These are phyloP conservation scores for Codiaeum variegatum DNA, from an alignment of 441 rosid genomes.

Conservation along the genomic window DNA sequence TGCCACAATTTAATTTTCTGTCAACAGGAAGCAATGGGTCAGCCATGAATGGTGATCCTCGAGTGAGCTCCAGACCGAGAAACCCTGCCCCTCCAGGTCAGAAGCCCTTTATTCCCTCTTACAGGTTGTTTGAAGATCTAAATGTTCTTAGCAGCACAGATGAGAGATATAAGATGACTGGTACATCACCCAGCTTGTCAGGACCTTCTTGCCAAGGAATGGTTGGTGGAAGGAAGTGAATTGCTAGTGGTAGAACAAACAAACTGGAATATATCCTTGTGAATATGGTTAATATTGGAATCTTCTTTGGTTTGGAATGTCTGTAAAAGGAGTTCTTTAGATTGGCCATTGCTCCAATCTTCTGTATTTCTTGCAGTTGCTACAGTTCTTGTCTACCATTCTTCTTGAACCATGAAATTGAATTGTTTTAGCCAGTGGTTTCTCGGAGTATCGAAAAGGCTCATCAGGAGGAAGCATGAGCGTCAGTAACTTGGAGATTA, in stretches of 20 bases:
- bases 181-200: conserved; percentile 34
- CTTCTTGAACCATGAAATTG: background rate
- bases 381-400: conserved; percentile 2
- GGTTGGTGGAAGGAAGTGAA: conserved; percentile 71
- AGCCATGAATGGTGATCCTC: conserved; percentile 34
- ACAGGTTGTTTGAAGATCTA: conserved; percentile 86
- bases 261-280: conserved; percentile 29
- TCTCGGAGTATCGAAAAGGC: background rate
- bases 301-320: conserved; percentile 17
- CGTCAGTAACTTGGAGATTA: background rate
- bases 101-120: conserved; percentile 85
- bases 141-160: conserved; percentile 73
- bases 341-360: conserved; percentile 4
- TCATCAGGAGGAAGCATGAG: background rate
- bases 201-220: conserved; percentile 57
- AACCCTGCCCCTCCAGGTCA: conserved; percentile 39
- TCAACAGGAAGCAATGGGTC: conserved; percentile 41
- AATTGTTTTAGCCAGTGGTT: background rate
- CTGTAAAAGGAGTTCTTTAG: conserved; percentile 11
- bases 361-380: background rate
- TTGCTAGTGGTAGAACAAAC: conserved; percentile 10
- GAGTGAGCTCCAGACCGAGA: conserved; percentile 30
- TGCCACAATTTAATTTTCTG: conserved; percentile 49
- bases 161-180: conserved; percentile 38
- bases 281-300: conserved; percentile 40